These are phyloP conservation scores for Cryomyces antarcticus DNA, from an alignment of 495 filamentous ascomycete genomes.

Conservation along the genomic window DNA sequence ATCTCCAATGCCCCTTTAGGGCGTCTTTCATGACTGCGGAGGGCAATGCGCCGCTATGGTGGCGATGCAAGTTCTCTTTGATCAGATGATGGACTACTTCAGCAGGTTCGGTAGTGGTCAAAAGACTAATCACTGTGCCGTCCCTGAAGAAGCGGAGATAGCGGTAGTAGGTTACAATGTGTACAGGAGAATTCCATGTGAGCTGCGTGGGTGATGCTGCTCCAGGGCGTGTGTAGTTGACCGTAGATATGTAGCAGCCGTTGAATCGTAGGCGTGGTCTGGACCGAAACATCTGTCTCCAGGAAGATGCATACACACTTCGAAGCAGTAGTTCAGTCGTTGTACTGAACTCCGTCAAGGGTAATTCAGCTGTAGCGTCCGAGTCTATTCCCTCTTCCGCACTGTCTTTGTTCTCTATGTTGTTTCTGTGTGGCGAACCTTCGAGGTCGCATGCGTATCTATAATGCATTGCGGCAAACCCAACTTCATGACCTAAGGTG, in stretches of 20 bases:
- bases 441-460: constrained; percentile 35
- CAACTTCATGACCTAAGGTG: constrained; percentile 46
- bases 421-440: not conserved
- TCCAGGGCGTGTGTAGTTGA: constrained; percentile 80
- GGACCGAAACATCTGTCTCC: constrained; percentile 43
- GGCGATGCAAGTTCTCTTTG: constrained; percentile 19
- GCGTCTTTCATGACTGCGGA: constrained; percentile 36
- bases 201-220: constrained; percentile 34
- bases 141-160: constrained; percentile 91
- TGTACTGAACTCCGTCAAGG: not conserved
- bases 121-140: constrained; percentile 56
- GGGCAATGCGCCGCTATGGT: constrained; percentile 18
- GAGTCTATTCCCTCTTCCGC: too few species aligned
- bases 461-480: constrained; percentile 73
- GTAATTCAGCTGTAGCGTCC: too few species aligned
- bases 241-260: constrained; percentile 86
- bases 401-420: too few species aligned
- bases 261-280: constrained; percentile 83
- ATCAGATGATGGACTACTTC: constrained; percentile 56
- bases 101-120: constrained; percentile 58
- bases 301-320: constrained; percentile 6
- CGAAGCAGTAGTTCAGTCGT: constrained; percentile 6
- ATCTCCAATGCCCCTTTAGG: constrained; percentile 38
- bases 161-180: constrained; percentile 94
- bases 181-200: constrained; percentile 65